A percentile compares a stretch with the other conserved stretches of the same genome.
phyloP scores from a whole-genome alignment of 345 rosid genomes.

The Carallia brachiata region DNA sequence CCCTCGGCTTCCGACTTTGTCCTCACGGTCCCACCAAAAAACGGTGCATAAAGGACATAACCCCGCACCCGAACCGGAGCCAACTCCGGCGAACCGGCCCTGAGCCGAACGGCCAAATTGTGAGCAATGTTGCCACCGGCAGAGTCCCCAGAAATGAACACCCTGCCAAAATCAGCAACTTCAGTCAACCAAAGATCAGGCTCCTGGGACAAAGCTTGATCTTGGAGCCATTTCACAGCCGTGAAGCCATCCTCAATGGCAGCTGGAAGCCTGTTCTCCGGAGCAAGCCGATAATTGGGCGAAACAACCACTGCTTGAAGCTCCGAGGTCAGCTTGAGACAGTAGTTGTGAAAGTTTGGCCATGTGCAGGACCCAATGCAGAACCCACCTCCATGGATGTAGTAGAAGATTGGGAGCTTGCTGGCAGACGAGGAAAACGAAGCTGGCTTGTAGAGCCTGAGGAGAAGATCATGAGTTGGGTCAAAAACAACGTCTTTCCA shows the following conservation, averaged over 20 bases:
- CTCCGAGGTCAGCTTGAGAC: conserved; percentile 40
- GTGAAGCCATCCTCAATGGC: conserved; percentile 49
- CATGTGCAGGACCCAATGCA: conserved; percentile 60
- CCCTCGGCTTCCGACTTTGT: conserved; percentile 55
- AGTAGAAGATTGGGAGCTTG: conserved; percentile 32
- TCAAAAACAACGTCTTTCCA: conserved; percentile 57
- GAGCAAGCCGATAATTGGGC: conserved; percentile 57
- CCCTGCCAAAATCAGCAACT: conserved; percentile 46
- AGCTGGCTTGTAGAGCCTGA: conserved; percentile 53
- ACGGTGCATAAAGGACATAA: conserved; percentile 51
- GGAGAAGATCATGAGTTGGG: conserved; percentile 33
- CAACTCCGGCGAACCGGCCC: conserved; percentile 39
- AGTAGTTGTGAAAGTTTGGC: conserved; percentile 59
- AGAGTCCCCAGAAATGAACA: conserved; percentile 54
- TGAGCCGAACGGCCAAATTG: conserved; percentile 45
- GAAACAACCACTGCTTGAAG: conserved; percentile 48
- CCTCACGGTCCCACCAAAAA: conserved; percentile 47
- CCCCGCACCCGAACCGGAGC: conserved; percentile 49
- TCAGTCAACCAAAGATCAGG: conserved; percentile 44
- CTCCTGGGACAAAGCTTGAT: conserved; percentile 34
- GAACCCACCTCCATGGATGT: conserved; percentile 68
- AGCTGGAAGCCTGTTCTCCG: conserved; percentile 56
- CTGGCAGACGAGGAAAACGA: conserved; percentile 1
- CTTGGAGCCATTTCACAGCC: conserved; percentile 54
- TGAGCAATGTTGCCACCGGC: conserved; percentile 65